A percentile compares a stretch with the other conserved stretches of the same genome.
These are phyloP conservation scores for Aspergillus cristatus DNA, from an alignment of 495 filamentous ascomycete genomes.

Conservation along the genomic window DNA sequence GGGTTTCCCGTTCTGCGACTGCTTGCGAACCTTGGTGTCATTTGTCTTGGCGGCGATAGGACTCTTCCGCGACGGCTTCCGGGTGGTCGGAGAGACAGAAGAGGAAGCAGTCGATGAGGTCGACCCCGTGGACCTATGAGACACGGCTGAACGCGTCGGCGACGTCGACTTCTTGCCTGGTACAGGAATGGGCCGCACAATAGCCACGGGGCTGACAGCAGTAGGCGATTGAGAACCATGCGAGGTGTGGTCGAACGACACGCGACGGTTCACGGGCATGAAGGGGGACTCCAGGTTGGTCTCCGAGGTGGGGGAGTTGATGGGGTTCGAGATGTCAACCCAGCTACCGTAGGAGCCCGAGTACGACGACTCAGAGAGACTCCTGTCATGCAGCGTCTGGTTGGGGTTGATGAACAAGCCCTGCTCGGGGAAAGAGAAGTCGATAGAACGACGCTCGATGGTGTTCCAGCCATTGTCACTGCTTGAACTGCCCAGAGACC, in stretches of 20 bases:
- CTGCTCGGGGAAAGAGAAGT: conserved; percentile 41
- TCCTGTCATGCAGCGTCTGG: conserved; percentile 76
- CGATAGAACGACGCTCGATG: conserved; percentile 54
- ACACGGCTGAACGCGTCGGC: conserved; percentile 46
- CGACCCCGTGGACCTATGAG: conserved; percentile 16
- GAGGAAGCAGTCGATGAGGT: conserved; percentile 26
- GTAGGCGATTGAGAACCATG: conserved; percentile 40
- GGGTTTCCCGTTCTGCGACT: conserved; percentile 64
- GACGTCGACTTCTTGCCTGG: conserved; percentile 62
- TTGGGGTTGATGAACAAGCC: conserved; percentile 75
- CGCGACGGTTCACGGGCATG: conserved; percentile 25
- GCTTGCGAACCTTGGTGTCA: conserved; percentile 70
- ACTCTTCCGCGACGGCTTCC: conserved; percentile 64
- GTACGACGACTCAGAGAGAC: conserved; percentile 74
- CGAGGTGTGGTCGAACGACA: conserved; percentile 30
- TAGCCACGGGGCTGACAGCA: conserved; percentile 57
- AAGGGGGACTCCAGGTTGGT: conserved; percentile 57
- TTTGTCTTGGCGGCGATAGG: conserved; percentile 65
- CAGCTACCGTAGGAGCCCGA: conserved; percentile 69
- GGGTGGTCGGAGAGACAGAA: conserved; percentile 56
- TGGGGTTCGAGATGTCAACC: conserved; percentile 66
- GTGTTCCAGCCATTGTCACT: conserved; percentile 80
- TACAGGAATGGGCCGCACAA: conserved; percentile 53
- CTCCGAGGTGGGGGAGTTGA: conserved; percentile 59
- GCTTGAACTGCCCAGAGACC: conserved; percentile 64